Base-by-base conservation (phyloP, 2,329 filamentous ascomycete species). In the Aureobasidium zeae region DNA sequence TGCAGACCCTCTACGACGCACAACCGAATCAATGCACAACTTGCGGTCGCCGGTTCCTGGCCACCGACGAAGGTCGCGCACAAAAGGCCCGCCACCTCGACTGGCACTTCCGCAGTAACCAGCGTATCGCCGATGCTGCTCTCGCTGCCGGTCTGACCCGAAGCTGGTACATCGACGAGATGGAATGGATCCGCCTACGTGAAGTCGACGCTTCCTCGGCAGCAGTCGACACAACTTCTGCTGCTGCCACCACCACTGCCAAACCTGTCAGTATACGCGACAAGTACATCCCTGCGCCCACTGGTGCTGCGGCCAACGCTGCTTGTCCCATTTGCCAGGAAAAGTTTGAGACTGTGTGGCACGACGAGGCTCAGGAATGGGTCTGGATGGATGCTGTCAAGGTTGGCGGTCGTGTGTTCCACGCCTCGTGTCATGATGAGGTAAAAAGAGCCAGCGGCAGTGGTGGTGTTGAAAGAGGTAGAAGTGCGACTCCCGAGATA, bases 91-190 rank as follows among this genome's bases (percentile, higher is more conserved):
- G 82, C 3, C 91, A 98, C 60, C 81, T 98, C 71, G 91, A 98
- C 64, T 98, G 91, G 91, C 91, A 98, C 63, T 98, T 98, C 67
- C 81, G 83, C 45, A 88, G 89, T 17, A 89, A 95, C 57, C 83
- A 88, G 56, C 81, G 87, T 33, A 86, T 93, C 64, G 79, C 80
- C 2, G 89, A 96, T 53, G 81, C 84, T 11, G 81, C 85, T 11
- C 48, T 52, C 16, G 89, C 86, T 60, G 77, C 86, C 49, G 87
- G 85, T 22, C 84, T 93, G 54, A 88, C 93, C 57, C 81, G 91
- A 24, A 93, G 86, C 62, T 96, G 87, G 86, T 95, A 94, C 60
- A 80, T 94, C 36, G 86, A 93, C 56, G 85, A 94, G 66, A 73
- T 81, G 66, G 88, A 95, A 59, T 98, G 91, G 91, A 81, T 94